Percentiles rank a stretch among this genome's conserved stretches.
Conservation (phyloP, 495 filamentous ascomycete species). For the Cetradonia linearis region DNA sequence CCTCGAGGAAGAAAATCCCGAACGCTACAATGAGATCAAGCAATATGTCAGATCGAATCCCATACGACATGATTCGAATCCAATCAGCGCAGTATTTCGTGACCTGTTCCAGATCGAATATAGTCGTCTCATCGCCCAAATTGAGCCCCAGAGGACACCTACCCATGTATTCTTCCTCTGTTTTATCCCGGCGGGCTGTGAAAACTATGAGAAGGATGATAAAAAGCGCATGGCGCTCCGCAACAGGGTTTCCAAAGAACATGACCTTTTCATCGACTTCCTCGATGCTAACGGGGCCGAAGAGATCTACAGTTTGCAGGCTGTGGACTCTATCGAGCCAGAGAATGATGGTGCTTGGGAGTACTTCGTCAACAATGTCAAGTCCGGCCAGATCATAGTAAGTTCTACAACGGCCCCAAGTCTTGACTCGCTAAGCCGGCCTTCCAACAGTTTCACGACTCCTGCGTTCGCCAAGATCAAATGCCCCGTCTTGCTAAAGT, state of each 20-base stretch:
- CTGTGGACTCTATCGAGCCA: conserved; percentile 15
- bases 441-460: conserved; percentile 32
- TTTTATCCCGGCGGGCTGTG: conserved; percentile 26
- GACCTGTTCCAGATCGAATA: conserved; percentile 23
- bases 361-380: conserved; percentile 30
- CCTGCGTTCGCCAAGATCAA: conserved; percentile 26
- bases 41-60: conserved; percentile 9
- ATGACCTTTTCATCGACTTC: conserved; percentile 24
- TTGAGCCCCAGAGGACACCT: conserved; percentile 15
- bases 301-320: conserved; percentile 26
- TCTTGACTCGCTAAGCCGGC: background rate
- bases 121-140: conserved; percentile 17
- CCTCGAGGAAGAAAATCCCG: conserved; percentile 21
- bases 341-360: conserved; percentile 31
- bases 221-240: conserved; percentile 10
- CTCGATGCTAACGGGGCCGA: conserved; percentile 29
- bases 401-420: conserved; percentile 10
- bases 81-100: conserved; percentile 19
- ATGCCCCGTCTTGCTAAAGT: conserved; percentile 28
- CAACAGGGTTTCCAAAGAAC: conserved; percentile 22
- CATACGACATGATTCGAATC: conserved; percentile 6
- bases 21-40: conserved; percentile 15
- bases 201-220: conserved; percentile 13
- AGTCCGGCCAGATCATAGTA: conserved; percentile 36
- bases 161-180: conserved; percentile 31